These are phyloP conservation scores for Phytophthora citrophthora DNA, from an alignment of 352 stramenopile genomes.

Conservation along the genomic window DNA sequence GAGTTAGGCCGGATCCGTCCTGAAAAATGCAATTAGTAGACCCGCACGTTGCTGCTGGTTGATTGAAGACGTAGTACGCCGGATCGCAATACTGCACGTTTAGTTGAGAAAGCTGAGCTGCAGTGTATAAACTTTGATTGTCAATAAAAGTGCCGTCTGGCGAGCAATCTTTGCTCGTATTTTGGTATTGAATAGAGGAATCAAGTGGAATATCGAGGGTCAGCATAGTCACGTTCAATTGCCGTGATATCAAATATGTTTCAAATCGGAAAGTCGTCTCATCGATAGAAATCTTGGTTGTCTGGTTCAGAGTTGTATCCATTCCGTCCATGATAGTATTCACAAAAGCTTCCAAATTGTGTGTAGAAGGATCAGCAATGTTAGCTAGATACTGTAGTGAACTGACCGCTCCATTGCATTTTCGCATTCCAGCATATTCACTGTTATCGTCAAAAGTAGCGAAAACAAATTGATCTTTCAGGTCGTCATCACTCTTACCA, in stretches of 20 bases:
- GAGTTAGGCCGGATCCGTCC: conserved; percentile 33
- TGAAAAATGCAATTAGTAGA: conserved; percentile 47
- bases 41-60: conserved; percentile 34
- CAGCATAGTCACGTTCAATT: conserved; percentile 45
- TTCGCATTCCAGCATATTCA: conserved; percentile 30
- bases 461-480: conserved; percentile 19
- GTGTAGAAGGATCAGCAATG: conserved; percentile 25
- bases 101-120: conserved; percentile 5
- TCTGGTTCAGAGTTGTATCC: conserved; percentile 29
- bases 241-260: conserved; percentile 35
- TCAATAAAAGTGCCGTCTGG: conserved; percentile 6
- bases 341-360: conserved; percentile 35
- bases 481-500: conserved; percentile 4
- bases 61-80: no score
- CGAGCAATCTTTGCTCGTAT: conserved; percentile 13
- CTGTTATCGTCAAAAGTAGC: conserved; percentile 18
- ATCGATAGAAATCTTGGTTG: conserved; percentile 21
- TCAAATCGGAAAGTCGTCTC: conserved; percentile 34
- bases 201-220: conserved; percentile 43
- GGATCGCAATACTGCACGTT: conserved; percentile 21
- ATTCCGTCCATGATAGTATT: conserved; percentile 27
- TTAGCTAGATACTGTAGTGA: conserved; percentile 37
- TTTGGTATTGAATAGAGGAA: conserved; percentile 23
- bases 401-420: conserved; percentile 40
- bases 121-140: conserved; percentile 14